Evolutionary conservation across 768 basidiomycete species (phyloP), one percentile per base, ranked within the genome.

Genomic region (Sporobolomyces roseus): DNA sequence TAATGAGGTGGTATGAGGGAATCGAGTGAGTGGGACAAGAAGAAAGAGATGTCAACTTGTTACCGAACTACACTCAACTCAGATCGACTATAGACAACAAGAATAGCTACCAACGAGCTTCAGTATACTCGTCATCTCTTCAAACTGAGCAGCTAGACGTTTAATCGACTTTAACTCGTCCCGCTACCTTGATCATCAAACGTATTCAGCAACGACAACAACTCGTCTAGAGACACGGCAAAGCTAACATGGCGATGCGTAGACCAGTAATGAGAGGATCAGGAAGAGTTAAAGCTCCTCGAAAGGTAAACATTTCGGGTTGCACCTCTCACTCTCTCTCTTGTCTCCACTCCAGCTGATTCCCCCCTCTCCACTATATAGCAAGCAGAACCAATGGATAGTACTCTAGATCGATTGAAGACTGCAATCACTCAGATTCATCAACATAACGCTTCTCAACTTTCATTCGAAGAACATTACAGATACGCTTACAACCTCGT

Each of bases 401-500:
- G 89, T 72, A 93, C 88, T 49, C 96, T 93, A 91, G 77, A 82
- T 9, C 85, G 85, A 72, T 82, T 99, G 17, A 83, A 90, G 16
- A 81, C 83, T 69, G 96, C 97, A 71, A 93, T 99, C 74, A 83
- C 86, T 65, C 91, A 94, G 82, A 97, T 99, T 59, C 91, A 94
- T 78, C 88, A 90, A 74, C 91, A 94, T 79, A 91, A 94, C 78
- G 91, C 92, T 5, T 85, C 86, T 55, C 87, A 86, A 74, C 84
- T 99, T 38, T 89, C 88, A 27, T 93, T 88, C 74, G 91, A 98
- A 78, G 93, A 93, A 80, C 90, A 91, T 73, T 91, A 96, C 78
- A 85, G 94, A 49, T 92, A 89, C 78, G 91, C 88, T 25, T 96
- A 96, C 80, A 92, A 93, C 77, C 86, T 98, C 84, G 93, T 96